Conservation (phyloP, 345 rosid species). For the Anastatica hierochuntica region DNA sequence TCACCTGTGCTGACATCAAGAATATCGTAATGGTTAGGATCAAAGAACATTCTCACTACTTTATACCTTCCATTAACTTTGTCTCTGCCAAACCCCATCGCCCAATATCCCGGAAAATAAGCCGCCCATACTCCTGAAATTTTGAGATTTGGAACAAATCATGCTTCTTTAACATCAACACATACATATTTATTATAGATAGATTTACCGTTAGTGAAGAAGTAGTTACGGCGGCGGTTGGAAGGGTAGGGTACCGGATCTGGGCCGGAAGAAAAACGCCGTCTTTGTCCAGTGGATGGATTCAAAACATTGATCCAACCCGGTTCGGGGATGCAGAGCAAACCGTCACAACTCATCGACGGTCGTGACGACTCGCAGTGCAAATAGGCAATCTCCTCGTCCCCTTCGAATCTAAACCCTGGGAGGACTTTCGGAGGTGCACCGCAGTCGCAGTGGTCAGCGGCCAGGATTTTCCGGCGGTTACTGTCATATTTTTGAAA, state of each 20-base stretch:
- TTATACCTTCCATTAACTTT: no score
- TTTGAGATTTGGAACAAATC: no score
- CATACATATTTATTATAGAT: no score
- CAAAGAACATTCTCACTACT: no score
- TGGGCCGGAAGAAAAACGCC: not conserved
- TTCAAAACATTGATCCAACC: conserved; percentile 3
- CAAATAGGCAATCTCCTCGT: not conserved
- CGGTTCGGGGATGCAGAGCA: not conserved
- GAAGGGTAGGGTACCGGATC: no score
- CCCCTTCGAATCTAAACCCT: not conserved
- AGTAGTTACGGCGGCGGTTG: no score
- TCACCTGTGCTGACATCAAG: no score
- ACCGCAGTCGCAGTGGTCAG: not conserved
- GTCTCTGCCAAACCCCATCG: no score
- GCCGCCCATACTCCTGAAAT: not conserved
- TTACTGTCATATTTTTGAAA: not conserved
- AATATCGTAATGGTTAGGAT: no score
- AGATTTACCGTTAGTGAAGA: no score
- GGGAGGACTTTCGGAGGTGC: not conserved
- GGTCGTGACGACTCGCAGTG: conserved; percentile 7
- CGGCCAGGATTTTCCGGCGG: not conserved
- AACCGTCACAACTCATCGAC: not conserved
- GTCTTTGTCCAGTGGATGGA: not conserved
- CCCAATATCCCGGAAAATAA: no score
- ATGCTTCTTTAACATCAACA: no score